A percentile compares a stretch with the other conserved stretches of the same genome.
These are phyloP conservation scores for Dactylellina haptotyla DNA, from an alignment of 2,329 filamentous ascomycete species.

Conservation along the genomic window DNA sequence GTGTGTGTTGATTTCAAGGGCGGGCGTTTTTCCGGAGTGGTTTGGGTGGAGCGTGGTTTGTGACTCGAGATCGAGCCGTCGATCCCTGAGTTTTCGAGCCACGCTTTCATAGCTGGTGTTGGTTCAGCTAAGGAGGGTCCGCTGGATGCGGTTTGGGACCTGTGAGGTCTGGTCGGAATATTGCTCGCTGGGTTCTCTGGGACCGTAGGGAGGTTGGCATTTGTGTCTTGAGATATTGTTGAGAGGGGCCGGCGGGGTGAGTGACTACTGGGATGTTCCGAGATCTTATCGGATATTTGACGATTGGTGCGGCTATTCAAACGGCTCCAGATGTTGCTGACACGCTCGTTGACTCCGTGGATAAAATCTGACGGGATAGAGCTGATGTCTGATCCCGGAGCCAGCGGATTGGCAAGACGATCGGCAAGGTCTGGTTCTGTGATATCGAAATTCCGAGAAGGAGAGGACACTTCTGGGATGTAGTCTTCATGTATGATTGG, in stretches of 20 bases:
- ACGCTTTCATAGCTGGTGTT: slow-evolving; percentile 46
- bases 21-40: slow-evolving; percentile 39
- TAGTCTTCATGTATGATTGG: slow-evolving; percentile 18
- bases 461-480: slow-evolving; percentile 19
- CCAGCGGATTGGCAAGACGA: neutral
- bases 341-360: slow-evolving; percentile 36
- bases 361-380: slow-evolving; percentile 45
- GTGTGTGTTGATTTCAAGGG: slow-evolving; percentile 14
- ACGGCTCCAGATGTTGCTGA: slow-evolving; percentile 49
- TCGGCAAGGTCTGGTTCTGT: slow-evolving; percentile 1
- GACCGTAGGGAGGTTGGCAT: slow-evolving; percentile 6
- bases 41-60: slow-evolving; percentile 36
- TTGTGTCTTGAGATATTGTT: slow-evolving; percentile 18
- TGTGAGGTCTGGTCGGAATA: neutral
- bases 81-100: slow-evolving; percentile 29
- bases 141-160: neutral
- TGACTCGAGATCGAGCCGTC: slow-evolving; percentile 31
- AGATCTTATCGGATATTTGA: slow-evolving; percentile 17
- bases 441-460: slow-evolving; percentile 15
- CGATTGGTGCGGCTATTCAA: slow-evolving; percentile 28
- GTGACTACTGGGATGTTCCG: slow-evolving; percentile 23
- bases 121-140: slow-evolving; percentile 24
- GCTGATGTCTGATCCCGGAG: slow-evolving; percentile 41
- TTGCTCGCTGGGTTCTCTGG: neutral
- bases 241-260: slow-evolving; percentile 29